phyloP scores from a whole-genome alignment of 192 early-diverging fungal species.

The Lobosporangium transversale region DNA sequence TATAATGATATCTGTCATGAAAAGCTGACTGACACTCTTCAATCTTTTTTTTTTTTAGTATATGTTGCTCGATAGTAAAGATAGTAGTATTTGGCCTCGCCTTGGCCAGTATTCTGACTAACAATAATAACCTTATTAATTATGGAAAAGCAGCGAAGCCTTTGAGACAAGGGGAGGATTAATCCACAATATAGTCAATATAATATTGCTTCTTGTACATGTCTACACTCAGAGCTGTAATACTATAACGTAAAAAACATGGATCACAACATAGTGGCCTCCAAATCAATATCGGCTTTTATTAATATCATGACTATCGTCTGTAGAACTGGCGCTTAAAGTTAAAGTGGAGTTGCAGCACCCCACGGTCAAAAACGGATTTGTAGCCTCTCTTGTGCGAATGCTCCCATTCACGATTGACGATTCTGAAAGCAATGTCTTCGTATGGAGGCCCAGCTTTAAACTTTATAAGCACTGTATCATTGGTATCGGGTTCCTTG shows the following conservation, averaged over 20 bases:
- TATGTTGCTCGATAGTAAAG: constrained; percentile 15
- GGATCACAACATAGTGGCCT: no score
- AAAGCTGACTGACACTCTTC: not conserved
- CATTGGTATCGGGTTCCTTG: constrained; percentile 74
- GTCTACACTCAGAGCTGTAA: not conserved
- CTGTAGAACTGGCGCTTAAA: constrained; percentile 87
- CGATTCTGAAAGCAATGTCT: constrained; percentile 97
- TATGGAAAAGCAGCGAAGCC: not conserved
- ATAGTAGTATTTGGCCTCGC: constrained; percentile 11
- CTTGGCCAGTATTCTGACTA: constrained; percentile 10
- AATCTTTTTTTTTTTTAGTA: not conserved
- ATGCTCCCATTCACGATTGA: constrained; percentile 96
- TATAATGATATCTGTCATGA: not conserved
- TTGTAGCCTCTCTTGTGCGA: constrained; percentile 88
- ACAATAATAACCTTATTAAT: constrained; percentile 2
- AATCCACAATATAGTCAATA: not conserved
- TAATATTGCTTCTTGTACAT: no score
- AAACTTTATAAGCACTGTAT: constrained; percentile 91
- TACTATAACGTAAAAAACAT: not conserved
- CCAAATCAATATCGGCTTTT: constrained; percentile 1
- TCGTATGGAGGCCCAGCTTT: constrained; percentile 96
- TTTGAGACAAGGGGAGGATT: not conserved
- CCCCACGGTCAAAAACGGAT: constrained; percentile 83
- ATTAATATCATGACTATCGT: constrained; percentile 56
- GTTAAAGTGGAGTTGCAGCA: constrained; percentile 83